Evolutionary conservation across 805 yeast species (phyloP), one percentile per base, ranked within the genome.

Genomic region (Teunomyces barrocoloradensis): DNA sequence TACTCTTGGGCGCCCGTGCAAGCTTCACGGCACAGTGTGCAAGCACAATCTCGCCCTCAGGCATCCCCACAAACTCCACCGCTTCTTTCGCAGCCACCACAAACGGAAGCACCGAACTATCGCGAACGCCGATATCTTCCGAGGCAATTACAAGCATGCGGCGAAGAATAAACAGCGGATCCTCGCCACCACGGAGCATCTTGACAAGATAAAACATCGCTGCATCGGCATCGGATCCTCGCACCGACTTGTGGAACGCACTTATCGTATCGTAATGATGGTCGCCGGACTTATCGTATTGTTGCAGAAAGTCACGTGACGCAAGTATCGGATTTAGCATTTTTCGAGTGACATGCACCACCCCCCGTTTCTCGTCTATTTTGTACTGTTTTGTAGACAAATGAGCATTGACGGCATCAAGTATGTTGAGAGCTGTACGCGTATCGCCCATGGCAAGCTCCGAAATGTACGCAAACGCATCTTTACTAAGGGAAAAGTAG

Each of bases 21-120:
- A 94, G 70, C 55, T 91, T 87, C n/a, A 87, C 89, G 1, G 96
- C 91, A 65, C 97, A 90, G 56, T 94, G 98, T 0, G 90, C 98
- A 37, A 94, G 67, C 5, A 89, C 82, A 20, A 88, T 74, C 61
- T 91, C 96, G 2, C 94, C 92, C 59, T 94, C 99, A 0, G 99
- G 99, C 78, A 94, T 73, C 0, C 99, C 99, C 17, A 94, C 78
- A 64, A 87, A 87, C 69, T 89, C 90, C 3, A 88, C 84, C 0
- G 97, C 89, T 37, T 89, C 88, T 63, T 87, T 88, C 0, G 96
- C 80, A 0, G 97, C 83, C 2, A 87, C 76, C 0, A 96, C 94
- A 68, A 94, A 85, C 2, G 97, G 96, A 37, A 94, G 67, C 55
- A 95, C 82, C 1, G 86, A 66, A 44, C 89, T 89, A 63, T 94